Evolutionary conservation across 331 rosid species (phyloP), one percentile per base, ranked within the genome.

Genomic region (Acacia concinna): DNA sequence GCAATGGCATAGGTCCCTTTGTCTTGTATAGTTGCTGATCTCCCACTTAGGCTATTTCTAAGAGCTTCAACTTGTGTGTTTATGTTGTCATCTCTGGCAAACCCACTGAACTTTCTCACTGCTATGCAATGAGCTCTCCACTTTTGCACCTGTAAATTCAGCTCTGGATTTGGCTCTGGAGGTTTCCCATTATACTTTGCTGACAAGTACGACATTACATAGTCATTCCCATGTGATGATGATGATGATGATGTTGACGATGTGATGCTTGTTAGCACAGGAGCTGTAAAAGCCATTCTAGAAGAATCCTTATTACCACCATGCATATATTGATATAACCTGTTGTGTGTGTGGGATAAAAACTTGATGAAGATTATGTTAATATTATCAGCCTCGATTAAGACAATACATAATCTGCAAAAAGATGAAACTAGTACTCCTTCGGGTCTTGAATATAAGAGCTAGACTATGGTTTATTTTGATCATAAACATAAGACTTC

Each of bases 311-410:
- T 74, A 77, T 91, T 93, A 5, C 52, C 87, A 1, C 98, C 96
- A 46, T 90, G 94, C 51, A 90, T 79, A 71, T 91, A 93, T 71
- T 91, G 84, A 69, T 91, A 91, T 87, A 93, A 79, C 86, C 97
- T 91, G 86, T 21, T 2, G 31, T 8, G 11, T 25, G 79, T 64
- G 25, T 63, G 0, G 13, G 23, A 68, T 25, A 34, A 14, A 51
- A 43, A 65, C 35, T 32, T 18, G 1, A 47, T 77, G 27, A 17
- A 31, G 15, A 12, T 31, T 15, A 38, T 13, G 27, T 44, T 31
- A 71, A 71, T 31, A 31, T 8, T n/a, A 41, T 21, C 28, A 67
- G 13, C 68, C 75, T 60, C 28, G 8, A 14, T 30, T 54, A 54
- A 54, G 40, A 59, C 35, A 3, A 32, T 41, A 23, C 59, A 68